Evolutionary conservation across 2,329 filamentous ascomycete genomes (phyloP).

Genomic region (Apiospora arundinis): DNA sequence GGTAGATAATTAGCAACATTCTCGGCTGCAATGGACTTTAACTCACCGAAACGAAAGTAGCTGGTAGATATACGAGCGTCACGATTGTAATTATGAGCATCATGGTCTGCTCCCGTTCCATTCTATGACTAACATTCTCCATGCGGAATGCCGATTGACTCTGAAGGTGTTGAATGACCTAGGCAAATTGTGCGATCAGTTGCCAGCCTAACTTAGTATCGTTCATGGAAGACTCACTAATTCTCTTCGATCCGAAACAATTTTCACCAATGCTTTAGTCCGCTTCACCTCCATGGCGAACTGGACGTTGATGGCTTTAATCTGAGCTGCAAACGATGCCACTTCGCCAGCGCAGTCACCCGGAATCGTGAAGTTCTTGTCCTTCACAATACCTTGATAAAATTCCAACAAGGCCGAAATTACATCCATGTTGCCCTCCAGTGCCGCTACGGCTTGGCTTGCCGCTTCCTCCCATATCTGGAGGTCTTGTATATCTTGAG

Average conservation of each 20-base stretch:
- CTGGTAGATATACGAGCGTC: slow-evolving; percentile 43
- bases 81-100: slow-evolving; percentile 44
- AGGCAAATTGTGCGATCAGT: slow-evolving; percentile 1
- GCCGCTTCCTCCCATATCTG: slow-evolving; percentile 47
- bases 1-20: background rate
- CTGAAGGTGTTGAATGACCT: slow-evolving; percentile 44
- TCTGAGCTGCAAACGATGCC: slow-evolving; percentile 34
- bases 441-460: slow-evolving; percentile 42
- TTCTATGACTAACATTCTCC: slow-evolving; percentile 31
- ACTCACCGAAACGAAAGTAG: slow-evolving; percentile 44
- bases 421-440: slow-evolving; percentile 47
- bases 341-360: slow-evolving; percentile 34
- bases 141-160: slow-evolving; percentile 39
- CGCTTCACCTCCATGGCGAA: slow-evolving; percentile 44
- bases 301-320: slow-evolving; percentile 44
- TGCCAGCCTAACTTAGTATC: background rate
- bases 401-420: slow-evolving; percentile 39
- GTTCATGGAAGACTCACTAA: slow-evolving; percentile 33
- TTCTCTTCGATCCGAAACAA: slow-evolving; percentile 44
- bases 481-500: slow-evolving; percentile 41
- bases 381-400: slow-evolving; percentile 34
- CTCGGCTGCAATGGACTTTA: background rate
- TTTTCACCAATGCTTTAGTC: slow-evolving; percentile 41
- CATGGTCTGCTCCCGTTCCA: slow-evolving; percentile 32
- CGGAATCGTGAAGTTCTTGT: slow-evolving; percentile 34